Conservation (phyloP, 495 filamentous ascomycete genomes). For the Wilcoxina mikolae region DNA sequence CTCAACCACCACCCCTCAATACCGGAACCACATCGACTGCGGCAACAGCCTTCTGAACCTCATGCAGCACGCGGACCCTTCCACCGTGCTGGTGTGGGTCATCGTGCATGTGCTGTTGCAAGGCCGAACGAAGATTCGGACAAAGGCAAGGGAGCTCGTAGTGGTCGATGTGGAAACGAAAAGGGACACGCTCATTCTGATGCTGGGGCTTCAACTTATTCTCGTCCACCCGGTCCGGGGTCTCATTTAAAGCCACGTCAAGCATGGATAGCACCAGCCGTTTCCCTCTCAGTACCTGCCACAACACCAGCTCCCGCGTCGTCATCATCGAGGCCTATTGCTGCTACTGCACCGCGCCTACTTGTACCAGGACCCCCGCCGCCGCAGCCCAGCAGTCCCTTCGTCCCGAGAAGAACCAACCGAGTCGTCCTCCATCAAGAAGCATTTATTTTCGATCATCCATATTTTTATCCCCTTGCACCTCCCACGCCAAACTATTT, state of each 20-base stretch:
- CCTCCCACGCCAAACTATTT: neutral
- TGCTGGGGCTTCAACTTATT: neutral
- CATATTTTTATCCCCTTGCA: neutral
- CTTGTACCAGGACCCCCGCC: conserved; percentile 3
- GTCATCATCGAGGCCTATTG: neutral
- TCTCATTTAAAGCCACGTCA: conserved; percentile 5
- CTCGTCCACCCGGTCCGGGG: neutral
- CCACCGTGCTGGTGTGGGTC: neutral
- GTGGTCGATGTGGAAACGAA: neutral
- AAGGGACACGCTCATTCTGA: neutral
- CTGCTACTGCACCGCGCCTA: neutral
- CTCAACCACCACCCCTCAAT: neutral
- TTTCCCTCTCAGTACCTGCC: neutral
- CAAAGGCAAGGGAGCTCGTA: neutral
- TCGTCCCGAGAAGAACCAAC: neutral
- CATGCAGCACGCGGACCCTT: conserved; percentile 2
- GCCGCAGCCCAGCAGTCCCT: neutral
- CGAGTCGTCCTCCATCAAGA: neutral
- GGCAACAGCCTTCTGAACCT: neutral
- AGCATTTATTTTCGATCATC: neutral
- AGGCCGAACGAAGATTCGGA: neutral
- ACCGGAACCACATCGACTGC: neutral
- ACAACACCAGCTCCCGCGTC: conserved; percentile 4
- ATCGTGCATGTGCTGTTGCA: conserved; percentile 3
- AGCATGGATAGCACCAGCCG: neutral